A percentile compares a stretch with the other conserved stretches of the same genome.
phyloP scores from a whole-genome alignment of 106 monocot genomes.

The Dactylorhiza incarnata region DNA sequence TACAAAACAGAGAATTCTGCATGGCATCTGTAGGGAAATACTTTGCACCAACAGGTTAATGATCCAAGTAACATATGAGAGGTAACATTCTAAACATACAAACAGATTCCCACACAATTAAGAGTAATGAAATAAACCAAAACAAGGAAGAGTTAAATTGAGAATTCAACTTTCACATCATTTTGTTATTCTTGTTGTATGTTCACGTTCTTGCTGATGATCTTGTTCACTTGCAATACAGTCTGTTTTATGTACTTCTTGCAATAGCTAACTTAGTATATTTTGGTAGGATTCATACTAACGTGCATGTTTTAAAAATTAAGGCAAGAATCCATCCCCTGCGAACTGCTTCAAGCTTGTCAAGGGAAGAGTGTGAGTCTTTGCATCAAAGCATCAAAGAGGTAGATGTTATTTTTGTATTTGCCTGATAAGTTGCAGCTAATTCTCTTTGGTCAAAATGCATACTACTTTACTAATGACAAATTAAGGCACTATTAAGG shows the following conservation, averaged over 20 bases:
- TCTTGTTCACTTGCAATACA: neutral
- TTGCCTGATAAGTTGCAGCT: neutral
- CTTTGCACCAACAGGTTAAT: no score
- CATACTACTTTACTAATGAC: neutral
- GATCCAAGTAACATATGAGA: no score
- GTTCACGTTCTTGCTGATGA: neutral
- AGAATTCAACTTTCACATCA: no score
- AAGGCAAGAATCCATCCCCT: slow-evolving; percentile 89
- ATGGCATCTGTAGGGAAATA: no score
- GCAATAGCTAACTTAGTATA: neutral
- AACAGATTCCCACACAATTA: no score
- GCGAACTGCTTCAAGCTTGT: slow-evolving; percentile 59
- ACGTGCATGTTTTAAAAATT: neutral
- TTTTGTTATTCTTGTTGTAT: neutral
- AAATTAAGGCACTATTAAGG: slow-evolving; percentile 16
- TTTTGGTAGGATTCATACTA: neutral
- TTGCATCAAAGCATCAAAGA: slow-evolving; percentile 72
- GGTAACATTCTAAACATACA: no score
- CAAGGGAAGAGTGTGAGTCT: slow-evolving; percentile 57
- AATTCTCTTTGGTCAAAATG: neutral
- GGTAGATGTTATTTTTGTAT: slow-evolving; percentile 23
- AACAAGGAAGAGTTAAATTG: no score
- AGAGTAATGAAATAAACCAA: no score
- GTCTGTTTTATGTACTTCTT: neutral
- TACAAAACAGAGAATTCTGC: no score